These are phyloP conservation scores for Prunus kanzakura DNA, from an alignment of 306 rosid genomes.

Conservation along the genomic window DNA sequence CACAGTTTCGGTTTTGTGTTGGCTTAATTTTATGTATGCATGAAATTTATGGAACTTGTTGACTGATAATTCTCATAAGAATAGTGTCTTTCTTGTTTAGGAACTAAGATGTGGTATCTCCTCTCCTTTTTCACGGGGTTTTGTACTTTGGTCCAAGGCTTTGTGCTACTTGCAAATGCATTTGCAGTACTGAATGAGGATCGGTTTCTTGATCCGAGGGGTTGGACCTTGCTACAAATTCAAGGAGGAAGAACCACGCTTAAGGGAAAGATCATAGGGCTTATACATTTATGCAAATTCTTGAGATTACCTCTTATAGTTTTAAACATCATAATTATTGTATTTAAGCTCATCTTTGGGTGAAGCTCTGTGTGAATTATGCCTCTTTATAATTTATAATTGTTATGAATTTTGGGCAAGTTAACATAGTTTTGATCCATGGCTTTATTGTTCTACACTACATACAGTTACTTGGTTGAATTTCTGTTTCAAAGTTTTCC, in stretches of 20 bases:
- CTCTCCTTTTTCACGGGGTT: constrained; percentile 44
- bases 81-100: not conserved
- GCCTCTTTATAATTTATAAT: not conserved
- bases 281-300: constrained; percentile 68
- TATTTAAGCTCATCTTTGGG: constrained; percentile 55
- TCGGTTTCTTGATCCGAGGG: constrained; percentile 74
- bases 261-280: constrained; percentile 66
- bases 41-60: not conserved
- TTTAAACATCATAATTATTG: constrained; percentile 41
- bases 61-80: not conserved
- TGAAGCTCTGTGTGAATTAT: constrained; percentile 22
- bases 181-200: constrained; percentile 86
- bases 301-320: constrained; percentile 71
- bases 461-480: not conserved
- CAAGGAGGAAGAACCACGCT: constrained; percentile 47
- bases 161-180: constrained; percentile 65
- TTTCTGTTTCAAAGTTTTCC: not conserved
- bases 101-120: constrained; percentile 6
- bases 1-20: not conserved
- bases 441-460: not conserved
- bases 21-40: not conserved
- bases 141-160: constrained; percentile 66
- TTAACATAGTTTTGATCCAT: not conserved
- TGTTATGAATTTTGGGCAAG: not conserved
- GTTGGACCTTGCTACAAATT: constrained; percentile 66